These are phyloP conservation scores for Pseudozyma flocculosa DNA, from an alignment of 1,284 basidiomycete species.

Conservation along the genomic window DNA sequence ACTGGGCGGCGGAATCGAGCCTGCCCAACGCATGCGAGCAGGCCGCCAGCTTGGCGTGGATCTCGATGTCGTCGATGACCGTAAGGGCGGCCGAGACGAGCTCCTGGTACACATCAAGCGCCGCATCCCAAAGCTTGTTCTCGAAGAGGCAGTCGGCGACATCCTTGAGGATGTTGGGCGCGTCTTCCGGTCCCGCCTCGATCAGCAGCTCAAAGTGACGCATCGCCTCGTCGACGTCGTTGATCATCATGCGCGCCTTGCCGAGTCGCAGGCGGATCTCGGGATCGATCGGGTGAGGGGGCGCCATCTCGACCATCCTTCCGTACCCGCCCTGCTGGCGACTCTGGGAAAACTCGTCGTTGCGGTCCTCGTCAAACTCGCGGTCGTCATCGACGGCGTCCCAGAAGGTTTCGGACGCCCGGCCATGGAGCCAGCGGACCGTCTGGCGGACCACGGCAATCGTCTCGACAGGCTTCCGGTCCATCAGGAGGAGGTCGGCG, in stretches of 20 bases:
- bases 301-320: slow-evolving; percentile 54
- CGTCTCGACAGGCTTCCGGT: slow-evolving; percentile 70
- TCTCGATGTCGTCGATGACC: slow-evolving; percentile 34
- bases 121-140: slow-evolving; percentile 39
- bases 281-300: slow-evolving; percentile 70
- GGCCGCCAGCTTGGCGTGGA: slow-evolving; percentile 42
- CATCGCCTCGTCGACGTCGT: slow-evolving; percentile 77
- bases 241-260: slow-evolving; percentile 77
- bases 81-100: slow-evolving; percentile 16
- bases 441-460: slow-evolving; percentile 73
- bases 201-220: slow-evolving; percentile 58
- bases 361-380: slow-evolving; percentile 69
- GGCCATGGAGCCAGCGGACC: slow-evolving; percentile 83
- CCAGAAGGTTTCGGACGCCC: slow-evolving; percentile 74
- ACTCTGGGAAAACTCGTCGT: slow-evolving; percentile 27
- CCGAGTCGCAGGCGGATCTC: slow-evolving; percentile 84
- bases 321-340: slow-evolving; percentile 27
- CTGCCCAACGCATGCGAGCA: slow-evolving; percentile 45
- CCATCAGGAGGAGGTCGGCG: slow-evolving; percentile 76
- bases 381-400: slow-evolving; percentile 73
- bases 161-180: slow-evolving; percentile 39
- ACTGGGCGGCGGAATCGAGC: slow-evolving; percentile 33
- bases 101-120: slow-evolving; percentile 39
- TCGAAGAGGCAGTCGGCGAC: slow-evolving; percentile 49
- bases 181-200: slow-evolving; percentile 33